Evolutionary conservation across 306 rosid genomes (phyloP).

Genomic region (Ceratonia siliqua): DNA sequence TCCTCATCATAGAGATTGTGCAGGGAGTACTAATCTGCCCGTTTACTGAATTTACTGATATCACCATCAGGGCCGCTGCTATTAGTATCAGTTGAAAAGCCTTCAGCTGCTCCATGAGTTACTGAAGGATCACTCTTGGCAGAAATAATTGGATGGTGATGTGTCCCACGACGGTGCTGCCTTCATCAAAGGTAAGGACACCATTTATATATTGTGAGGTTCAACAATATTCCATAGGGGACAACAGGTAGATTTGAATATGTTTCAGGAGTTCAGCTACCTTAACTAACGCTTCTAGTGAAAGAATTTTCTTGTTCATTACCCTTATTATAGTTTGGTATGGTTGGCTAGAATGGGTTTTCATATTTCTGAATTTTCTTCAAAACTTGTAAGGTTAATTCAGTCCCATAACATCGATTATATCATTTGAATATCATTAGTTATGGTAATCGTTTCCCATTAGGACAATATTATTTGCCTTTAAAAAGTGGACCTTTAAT

Average conservation of each 20-base stretch:
- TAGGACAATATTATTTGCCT: not conserved
- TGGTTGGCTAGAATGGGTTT: conserved; percentile 34
- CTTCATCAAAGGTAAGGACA: conserved; percentile 19
- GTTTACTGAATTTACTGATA: conserved; percentile 31
- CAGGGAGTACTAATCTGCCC: conserved; percentile 58
- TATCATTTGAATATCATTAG: no score
- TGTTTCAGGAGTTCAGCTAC: conserved; percentile 65
- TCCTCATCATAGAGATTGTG: conserved; percentile 59
- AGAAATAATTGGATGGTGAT: not conserved
- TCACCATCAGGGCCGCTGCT: conserved; percentile 32
- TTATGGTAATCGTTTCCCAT: not conserved
- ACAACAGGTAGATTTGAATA: conserved; percentile 32
- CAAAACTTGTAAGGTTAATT: no score
- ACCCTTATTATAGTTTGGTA: conserved; percentile 26
- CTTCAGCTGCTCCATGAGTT: conserved; percentile 45
- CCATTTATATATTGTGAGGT: no score
- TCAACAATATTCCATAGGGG: not conserved
- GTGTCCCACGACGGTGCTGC: conserved; percentile 6
- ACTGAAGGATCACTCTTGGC: not conserved
- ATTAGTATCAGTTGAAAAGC: conserved; percentile 29
- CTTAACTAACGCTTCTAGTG: conserved; percentile 32
- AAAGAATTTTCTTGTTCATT: conserved; percentile 16
- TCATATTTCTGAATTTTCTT: not conserved
- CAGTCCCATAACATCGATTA: no score
- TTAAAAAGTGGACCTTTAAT: not conserved